Conservation (phyloP, 257 asterid genomes). For the Nicotiana attenuata region DNA sequence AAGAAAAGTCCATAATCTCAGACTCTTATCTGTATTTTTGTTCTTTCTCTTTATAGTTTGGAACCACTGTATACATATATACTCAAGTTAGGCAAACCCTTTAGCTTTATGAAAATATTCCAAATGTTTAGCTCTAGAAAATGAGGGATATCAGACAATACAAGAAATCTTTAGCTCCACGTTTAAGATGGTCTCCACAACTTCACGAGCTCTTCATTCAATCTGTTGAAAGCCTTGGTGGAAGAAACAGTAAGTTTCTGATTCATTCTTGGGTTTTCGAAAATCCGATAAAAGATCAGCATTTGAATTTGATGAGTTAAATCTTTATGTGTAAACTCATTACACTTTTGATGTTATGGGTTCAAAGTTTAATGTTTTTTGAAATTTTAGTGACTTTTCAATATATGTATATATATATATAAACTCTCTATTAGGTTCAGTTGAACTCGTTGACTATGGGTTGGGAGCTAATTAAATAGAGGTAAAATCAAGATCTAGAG, state of each 20-base stretch:
- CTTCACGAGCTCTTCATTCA: constrained; percentile 31
- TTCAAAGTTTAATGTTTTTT: too few relatives aligned
- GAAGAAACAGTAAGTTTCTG: constrained; percentile 27
- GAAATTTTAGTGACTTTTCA: not conserved
- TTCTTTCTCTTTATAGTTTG: not conserved
- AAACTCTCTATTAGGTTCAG: too few relatives aligned
- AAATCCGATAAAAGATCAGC: not conserved
- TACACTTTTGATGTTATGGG: not conserved
- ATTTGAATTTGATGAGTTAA: not conserved
- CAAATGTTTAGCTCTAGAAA: not conserved
- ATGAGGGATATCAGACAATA: constrained; percentile 19
- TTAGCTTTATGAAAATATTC: not conserved
- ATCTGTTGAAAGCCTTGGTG: constrained; percentile 30
- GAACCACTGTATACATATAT: not conserved
- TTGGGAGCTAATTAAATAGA: too few relatives aligned
- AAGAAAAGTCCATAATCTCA: constrained; percentile 20
- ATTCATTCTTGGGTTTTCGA: not conserved
- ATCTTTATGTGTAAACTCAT: not conserved
- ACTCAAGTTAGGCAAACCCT: not conserved
- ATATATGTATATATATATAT: too few relatives aligned
- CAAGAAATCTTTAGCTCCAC: constrained; percentile 26
- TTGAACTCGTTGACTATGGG: too few relatives aligned
- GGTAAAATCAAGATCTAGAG: too few relatives aligned
- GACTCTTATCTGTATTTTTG: not conserved
- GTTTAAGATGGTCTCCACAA: constrained; percentile 35